Evolutionary conservation across 2,329 filamentous ascomycete species (phyloP), one percentile per base, ranked within the genome.

Genomic region (Chaetomium sp.): DNA sequence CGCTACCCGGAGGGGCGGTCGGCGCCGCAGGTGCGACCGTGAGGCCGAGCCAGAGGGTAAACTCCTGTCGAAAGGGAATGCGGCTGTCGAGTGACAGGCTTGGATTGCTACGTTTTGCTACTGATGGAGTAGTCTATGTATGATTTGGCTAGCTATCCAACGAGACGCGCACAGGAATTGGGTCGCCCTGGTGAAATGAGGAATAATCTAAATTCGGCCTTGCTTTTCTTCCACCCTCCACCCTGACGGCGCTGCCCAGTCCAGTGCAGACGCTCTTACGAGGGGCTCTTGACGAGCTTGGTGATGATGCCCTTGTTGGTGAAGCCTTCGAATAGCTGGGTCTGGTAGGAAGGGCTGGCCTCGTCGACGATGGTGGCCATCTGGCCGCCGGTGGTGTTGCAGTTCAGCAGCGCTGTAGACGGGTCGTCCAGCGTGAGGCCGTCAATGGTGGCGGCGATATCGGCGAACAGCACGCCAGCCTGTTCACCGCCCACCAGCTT

Each of bases 361-460:
- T 47, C n/a, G 45, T 49, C 45, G 8, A 49, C 45, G 45, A 49
- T 23, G n/a, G 45, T 23, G 45, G 2, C n/a, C 45, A 45, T 45
- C 42, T 45, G 42, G n/a, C 42, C 42, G 16, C 42, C 42, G 16
- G 42, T 13, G 42, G 42, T 45, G 42, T 13, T 45, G 42, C 42
- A 45, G 42, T 45, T 45, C n/a, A 45, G 13, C 42, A 45, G 42
- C 12, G 42, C 42, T 10, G 13, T 45, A 2, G 42, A 16, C 42
- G 42, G n/a, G 13, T 45, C 42, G 8, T 19, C n/a, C 16, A 45
- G n/a, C 13, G 42, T 45, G 42, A 45, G 42, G 45, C 45, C 50
- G 23, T 53, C 50, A 27, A 53, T 53, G 50, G 50, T 31, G 10
- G 25, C 13, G 27, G 50, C 50, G 27, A 57, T 57, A 23, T 57